These are phyloP conservation scores for Boletus rubropictus DNA, from an alignment of 768 basidiomycete genomes.

Conservation along the genomic window DNA sequence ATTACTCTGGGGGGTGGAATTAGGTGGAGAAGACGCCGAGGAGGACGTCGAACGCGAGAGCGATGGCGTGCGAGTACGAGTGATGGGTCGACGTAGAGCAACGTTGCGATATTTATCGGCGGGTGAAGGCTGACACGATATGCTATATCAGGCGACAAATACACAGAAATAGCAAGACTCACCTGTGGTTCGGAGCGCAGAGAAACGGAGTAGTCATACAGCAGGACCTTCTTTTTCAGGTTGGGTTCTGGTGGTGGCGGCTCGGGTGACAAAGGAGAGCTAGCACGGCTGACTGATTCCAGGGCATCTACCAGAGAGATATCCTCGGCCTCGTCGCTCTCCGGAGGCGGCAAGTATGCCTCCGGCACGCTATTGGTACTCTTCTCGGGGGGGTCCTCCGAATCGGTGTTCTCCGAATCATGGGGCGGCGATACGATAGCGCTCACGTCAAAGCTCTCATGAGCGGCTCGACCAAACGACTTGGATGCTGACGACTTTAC, in stretches of 20 bases:
- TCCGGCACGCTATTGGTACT: slow-evolving; percentile 52
- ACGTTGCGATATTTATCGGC: slow-evolving; percentile 61
- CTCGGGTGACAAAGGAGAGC: slow-evolving; percentile 42
- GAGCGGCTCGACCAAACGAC: slow-evolving; percentile 28
- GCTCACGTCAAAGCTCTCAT: slow-evolving; percentile 57
- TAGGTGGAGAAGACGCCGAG: slow-evolving; percentile 47
- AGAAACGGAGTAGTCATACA: slow-evolving; percentile 51
- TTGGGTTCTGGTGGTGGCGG: slow-evolving; percentile 33
- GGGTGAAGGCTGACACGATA: slow-evolving; percentile 51
- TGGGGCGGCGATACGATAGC: slow-evolving; percentile 50
- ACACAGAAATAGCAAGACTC: slow-evolving; percentile 11
- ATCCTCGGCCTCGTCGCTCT: slow-evolving; percentile 38
- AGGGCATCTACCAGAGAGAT: slow-evolving; percentile 54
- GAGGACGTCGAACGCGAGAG: slow-evolving; percentile 56
- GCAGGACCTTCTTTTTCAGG: slow-evolving; percentile 46
- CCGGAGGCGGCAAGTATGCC: slow-evolving; percentile 46
- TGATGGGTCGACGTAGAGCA: slow-evolving; percentile 45
- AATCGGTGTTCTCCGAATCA: slow-evolving; percentile 30
- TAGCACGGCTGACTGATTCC: slow-evolving; percentile 49
- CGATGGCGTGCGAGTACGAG: slow-evolving; percentile 59
- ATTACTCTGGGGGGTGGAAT: slow-evolving; percentile 60
- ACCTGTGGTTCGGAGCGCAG: slow-evolving; percentile 60
- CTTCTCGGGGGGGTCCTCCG: slow-evolving; percentile 34
- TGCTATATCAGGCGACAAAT: background rate
- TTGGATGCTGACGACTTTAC: slow-evolving; percentile 33